Evolutionary conservation across 192 early-diverging fungal species (phyloP).

Genomic region (Dissophora globulifera): DNA sequence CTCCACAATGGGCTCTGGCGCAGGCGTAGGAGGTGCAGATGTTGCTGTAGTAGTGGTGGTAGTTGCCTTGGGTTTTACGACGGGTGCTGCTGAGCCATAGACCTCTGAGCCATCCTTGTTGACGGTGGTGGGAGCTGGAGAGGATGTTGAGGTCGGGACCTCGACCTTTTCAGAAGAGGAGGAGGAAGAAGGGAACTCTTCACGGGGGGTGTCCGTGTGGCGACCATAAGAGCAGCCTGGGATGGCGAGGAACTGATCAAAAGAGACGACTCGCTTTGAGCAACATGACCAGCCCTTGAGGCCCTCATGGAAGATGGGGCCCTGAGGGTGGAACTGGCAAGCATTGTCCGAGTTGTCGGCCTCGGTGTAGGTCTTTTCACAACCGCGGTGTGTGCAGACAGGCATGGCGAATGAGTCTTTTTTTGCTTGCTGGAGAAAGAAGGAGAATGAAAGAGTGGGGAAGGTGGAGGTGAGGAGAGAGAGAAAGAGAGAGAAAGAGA

Average conservation of each 20-base stretch:
- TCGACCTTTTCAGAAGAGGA: constrained; percentile 25
- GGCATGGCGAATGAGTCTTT: constrained; percentile 57
- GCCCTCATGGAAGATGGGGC: constrained; percentile 97
- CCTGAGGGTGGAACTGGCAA: constrained; percentile 89
- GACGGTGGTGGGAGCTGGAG: constrained; percentile 32
- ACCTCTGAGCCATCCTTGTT: constrained; percentile 32
- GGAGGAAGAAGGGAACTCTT: constrained; percentile 42
- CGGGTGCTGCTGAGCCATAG: constrained; percentile 17
- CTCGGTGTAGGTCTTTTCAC: constrained; percentile 86
- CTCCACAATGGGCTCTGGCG: constrained; percentile 64
- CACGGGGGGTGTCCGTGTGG: constrained; percentile 63
- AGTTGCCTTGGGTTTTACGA: constrained; percentile 8
- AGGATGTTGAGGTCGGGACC: constrained; percentile 29
- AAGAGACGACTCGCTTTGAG: constrained; percentile 85
- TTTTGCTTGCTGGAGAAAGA: background rate
- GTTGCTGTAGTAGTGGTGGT: constrained; percentile 31
- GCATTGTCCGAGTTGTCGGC: constrained; percentile 77
- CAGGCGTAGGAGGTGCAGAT: constrained; percentile 37
- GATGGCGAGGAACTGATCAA: constrained; percentile 93
- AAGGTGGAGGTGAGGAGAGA: background rate
- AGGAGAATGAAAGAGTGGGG: background rate
- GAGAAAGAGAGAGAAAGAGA: background rate
- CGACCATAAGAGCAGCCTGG: constrained; percentile 84
- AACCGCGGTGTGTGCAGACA: constrained; percentile 82
- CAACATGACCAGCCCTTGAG: constrained; percentile 97